phyloP scores from a whole-genome alignment of 2,329 filamentous ascomycete genomes.

The Orbilia oligospora region DNA sequence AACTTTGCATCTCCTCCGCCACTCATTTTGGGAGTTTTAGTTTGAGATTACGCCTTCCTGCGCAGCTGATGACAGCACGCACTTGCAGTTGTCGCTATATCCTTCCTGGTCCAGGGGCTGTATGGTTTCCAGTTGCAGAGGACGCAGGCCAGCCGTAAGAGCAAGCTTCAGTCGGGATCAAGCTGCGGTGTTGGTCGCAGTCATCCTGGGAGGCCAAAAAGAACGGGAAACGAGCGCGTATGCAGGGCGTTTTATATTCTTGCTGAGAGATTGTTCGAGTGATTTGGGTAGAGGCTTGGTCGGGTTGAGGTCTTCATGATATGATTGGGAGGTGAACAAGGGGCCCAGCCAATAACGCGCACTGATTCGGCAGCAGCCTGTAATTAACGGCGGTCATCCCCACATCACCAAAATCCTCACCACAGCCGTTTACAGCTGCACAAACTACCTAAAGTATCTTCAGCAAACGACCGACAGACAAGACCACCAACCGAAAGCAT shows the following conservation, averaged over 20 bases:
- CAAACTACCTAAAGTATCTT: neutral
- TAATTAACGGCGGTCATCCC: slow-evolving; percentile 26
- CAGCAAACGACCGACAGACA: neutral
- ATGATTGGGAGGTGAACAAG: slow-evolving; percentile 35
- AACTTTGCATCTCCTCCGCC: slow-evolving; percentile 96
- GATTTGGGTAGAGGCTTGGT: neutral
- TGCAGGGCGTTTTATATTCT: slow-evolving; percentile 23
- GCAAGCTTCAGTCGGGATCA: slow-evolving; percentile 8
- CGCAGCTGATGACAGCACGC: slow-evolving; percentile 6
- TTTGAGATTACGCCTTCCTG: slow-evolving; percentile 16
- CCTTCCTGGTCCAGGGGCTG: slow-evolving; percentile 34
- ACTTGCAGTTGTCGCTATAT: slow-evolving; percentile 12
- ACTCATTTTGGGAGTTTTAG: slow-evolving; percentile 37
- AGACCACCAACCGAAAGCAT: neutral
- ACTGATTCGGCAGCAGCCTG: slow-evolving; percentile 32
- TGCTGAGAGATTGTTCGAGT: slow-evolving; percentile 5
- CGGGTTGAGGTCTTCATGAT: slow-evolving; percentile 16
- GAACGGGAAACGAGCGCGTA: slow-evolving; percentile 2
- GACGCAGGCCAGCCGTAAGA: neutral
- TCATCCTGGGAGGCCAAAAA: slow-evolving; percentile 26
- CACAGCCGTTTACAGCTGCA: too few relatives aligned
- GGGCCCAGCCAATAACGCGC: slow-evolving; percentile 54
- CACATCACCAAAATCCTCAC: slow-evolving; percentile 50
- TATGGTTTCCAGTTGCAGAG: slow-evolving; percentile 6
- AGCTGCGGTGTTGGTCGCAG: slow-evolving; percentile 21